These are phyloP conservation scores for Magnaporthales sp. DNA, from an alignment of 2,329 filamentous ascomycete genomes.

Conservation along the genomic window DNA sequence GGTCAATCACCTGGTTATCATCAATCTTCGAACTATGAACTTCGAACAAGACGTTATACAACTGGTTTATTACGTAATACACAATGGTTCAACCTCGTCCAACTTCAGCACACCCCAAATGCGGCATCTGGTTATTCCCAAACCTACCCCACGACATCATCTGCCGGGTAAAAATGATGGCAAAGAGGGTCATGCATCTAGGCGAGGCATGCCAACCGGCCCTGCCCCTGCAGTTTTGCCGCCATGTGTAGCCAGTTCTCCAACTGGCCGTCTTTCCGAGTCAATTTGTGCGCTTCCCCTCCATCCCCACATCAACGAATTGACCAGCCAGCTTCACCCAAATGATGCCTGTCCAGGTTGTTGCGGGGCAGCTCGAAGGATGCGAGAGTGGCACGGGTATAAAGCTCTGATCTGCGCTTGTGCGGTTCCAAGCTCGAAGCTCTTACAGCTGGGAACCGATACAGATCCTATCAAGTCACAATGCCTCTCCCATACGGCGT, in stretches of 20 bases:
- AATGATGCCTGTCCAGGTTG: background rate
- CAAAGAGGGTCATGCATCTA: constrained; percentile 8
- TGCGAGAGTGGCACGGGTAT: background rate
- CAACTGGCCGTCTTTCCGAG: constrained; percentile 7
- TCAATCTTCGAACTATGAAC: no score
- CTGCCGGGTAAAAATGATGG: constrained; percentile 3
- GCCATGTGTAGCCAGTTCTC: constrained; percentile 2
- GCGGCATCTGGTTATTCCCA: constrained; percentile 1
- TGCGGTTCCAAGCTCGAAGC: no score
- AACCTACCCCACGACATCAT: background rate
- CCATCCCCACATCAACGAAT: background rate
- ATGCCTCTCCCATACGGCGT: constrained; percentile 8
- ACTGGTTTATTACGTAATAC: no score
- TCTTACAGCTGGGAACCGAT: no score
- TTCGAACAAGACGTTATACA: no score
- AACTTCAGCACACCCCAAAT: background rate
- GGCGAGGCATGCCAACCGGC: constrained; percentile 4
- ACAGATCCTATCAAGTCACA: background rate
- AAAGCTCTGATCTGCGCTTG: background rate
- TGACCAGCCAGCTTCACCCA: background rate
- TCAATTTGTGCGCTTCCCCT: background rate
- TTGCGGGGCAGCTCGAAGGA: background rate
- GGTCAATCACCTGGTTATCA: background rate
- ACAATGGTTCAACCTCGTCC: background rate
- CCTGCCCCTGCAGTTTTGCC: background rate